These are phyloP conservation scores for Pleurotus platypus DNA, from an alignment of 768 basidiomycete genomes.

Conservation along the genomic window DNA sequence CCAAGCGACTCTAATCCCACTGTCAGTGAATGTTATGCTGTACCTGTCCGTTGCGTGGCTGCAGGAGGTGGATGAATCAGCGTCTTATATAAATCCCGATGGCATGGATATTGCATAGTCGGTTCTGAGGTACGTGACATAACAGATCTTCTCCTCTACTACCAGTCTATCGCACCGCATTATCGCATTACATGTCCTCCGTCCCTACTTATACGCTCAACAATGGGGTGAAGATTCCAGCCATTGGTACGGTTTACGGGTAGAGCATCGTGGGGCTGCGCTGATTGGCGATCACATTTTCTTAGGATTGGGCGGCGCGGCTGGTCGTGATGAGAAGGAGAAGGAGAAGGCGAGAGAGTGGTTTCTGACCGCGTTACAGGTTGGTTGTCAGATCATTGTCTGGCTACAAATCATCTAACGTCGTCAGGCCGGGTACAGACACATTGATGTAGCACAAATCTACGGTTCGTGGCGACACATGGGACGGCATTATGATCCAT, in stretches of 20 bases:
- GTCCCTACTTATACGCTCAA: not conserved
- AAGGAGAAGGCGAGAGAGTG: constrained; percentile 32
- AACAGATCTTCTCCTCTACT: no score
- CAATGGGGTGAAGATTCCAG: not conserved
- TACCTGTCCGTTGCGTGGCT: no score
- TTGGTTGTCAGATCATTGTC: constrained; percentile 8
- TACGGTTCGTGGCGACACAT: constrained; percentile 23
- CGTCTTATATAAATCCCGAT: no score
- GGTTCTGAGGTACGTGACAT: no score
- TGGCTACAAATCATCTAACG: not conserved
- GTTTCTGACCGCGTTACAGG: constrained; percentile 38
- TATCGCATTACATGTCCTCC: not conserved
- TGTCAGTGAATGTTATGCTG: no score
- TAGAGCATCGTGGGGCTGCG: no score
- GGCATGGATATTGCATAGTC: no score
- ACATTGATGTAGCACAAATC: constrained; percentile 35
- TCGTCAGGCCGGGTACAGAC: constrained; percentile 34
- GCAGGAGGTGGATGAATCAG: no score
- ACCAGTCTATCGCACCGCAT: no score
- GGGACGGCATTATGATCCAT: not conserved
- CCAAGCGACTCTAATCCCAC: no score
- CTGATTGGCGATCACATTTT: not conserved
- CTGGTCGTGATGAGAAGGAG: constrained; percentile 27
- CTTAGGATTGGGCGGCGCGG: constrained; percentile 37
- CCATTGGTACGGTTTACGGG: not conserved